Conservation (phyloP, 805 yeast genomes). For the Saturnispora halmiae region DNA sequence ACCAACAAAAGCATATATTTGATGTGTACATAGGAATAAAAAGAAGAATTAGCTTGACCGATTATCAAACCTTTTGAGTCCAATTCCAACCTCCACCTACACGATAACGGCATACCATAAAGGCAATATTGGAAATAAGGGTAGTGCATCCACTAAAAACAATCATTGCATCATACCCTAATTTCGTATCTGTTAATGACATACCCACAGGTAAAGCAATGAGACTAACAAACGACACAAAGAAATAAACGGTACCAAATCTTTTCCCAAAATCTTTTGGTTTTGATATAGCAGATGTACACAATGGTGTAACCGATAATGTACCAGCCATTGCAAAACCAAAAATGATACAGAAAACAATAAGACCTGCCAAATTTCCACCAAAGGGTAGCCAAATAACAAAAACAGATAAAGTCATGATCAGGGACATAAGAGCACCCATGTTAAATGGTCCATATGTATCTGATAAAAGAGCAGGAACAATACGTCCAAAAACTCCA, state of each 20-base stretch:
- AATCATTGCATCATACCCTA: slow-evolving; percentile 26
- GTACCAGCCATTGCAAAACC: slow-evolving; percentile 43
- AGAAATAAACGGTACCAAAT: slow-evolving; percentile 59
- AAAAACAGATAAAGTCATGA: slow-evolving; percentile 38
- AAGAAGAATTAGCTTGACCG: not conserved
- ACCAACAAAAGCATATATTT: too few relatives aligned
- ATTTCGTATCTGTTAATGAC: slow-evolving; percentile 24
- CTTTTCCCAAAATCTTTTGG: slow-evolving; percentile 61
- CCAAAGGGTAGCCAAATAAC: slow-evolving; percentile 61
- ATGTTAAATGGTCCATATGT: slow-evolving; percentile 38
- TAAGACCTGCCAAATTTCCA: slow-evolving; percentile 31
- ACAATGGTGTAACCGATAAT: slow-evolving; percentile 56
- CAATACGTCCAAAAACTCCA: slow-evolving; percentile 37
- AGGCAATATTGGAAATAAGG: slow-evolving; percentile 17
- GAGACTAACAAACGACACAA: slow-evolving; percentile 35
- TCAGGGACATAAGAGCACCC: slow-evolving; percentile 29
- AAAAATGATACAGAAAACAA: slow-evolving; percentile 43
- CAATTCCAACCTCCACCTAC: slow-evolving; percentile 13
- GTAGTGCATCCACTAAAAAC: slow-evolving; percentile 26
- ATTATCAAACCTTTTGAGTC: not conserved
- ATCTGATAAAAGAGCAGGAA: slow-evolving; percentile 40
- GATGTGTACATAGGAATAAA: too few relatives aligned
- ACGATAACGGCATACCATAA: slow-evolving; percentile 17
- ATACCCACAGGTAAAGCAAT: slow-evolving; percentile 40
- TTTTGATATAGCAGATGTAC: slow-evolving; percentile 54